phyloP scores from a whole-genome alignment of 1,284 basidiomycete genomes.

The Tremellales sp. region DNA sequence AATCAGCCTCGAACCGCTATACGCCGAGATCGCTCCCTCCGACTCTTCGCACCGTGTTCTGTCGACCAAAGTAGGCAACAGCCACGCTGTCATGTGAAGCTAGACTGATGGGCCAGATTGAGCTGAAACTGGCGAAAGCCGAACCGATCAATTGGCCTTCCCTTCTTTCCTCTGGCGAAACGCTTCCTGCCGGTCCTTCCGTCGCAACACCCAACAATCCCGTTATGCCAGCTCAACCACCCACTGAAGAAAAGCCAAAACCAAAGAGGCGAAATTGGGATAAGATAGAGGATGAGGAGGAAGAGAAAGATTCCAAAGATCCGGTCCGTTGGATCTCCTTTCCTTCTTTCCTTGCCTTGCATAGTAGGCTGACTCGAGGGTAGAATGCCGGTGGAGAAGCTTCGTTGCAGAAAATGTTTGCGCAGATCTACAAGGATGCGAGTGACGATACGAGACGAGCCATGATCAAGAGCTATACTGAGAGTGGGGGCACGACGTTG shows the following conservation, averaged over 20 bases:
- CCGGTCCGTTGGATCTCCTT: constrained; percentile 13
- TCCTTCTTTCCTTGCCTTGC: background rate
- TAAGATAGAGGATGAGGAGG: constrained; percentile 35
- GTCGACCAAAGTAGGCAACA: constrained; percentile 75
- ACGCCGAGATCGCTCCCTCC: constrained; percentile 68
- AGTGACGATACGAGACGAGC: constrained; percentile 83
- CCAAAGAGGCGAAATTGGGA: constrained; percentile 43
- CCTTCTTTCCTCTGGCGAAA: constrained; percentile 22
- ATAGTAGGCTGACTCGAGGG: background rate
- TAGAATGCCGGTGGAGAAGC: constrained; percentile 44
- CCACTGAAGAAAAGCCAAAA: background rate
- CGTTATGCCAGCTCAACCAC: background rate
- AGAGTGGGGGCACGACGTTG: constrained; percentile 85
- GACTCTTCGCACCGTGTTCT: constrained; percentile 65
- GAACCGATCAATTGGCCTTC: constrained; percentile 61
- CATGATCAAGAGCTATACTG: constrained; percentile 93
- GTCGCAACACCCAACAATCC: constrained; percentile 1
- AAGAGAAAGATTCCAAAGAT: constrained; percentile 23
- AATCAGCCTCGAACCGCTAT: constrained; percentile 60
- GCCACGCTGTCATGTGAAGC: constrained; percentile 53
- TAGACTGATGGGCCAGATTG: constrained; percentile 29
- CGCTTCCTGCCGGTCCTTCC: constrained; percentile 3
- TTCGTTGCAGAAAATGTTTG: constrained; percentile 47
- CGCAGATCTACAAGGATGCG: constrained; percentile 69
- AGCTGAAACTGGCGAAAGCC: constrained; percentile 39